A percentile compares a stretch with the other conserved stretches of the same genome.
Conservation (phyloP, 2,329 filamentous ascomycete species). For the Onygena corvina region DNA sequence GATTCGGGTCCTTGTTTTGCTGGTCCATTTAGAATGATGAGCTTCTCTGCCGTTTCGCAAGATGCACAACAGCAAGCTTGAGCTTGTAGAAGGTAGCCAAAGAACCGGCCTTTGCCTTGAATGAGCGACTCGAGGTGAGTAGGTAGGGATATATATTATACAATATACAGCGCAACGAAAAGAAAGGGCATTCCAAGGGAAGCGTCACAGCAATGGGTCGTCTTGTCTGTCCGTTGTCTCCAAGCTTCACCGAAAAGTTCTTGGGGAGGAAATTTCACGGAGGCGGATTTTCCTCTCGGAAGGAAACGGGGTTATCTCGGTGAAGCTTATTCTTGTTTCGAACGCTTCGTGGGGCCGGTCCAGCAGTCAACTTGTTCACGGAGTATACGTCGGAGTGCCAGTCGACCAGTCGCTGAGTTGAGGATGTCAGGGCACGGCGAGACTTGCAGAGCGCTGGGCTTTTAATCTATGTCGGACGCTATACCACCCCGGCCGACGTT, state of each 20-base stretch:
- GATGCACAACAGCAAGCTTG: conserved; percentile 3
- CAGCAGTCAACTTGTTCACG: too few relatives aligned
- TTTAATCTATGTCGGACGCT: too few relatives aligned
- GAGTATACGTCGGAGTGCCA: too few relatives aligned
- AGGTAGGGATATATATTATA: conserved; percentile 9
- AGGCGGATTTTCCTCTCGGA: conserved; percentile 30
- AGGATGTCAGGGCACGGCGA: too few relatives aligned
- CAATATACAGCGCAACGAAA: conserved; percentile 11
- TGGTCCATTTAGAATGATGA: conserved; percentile 26
- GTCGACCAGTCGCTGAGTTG: too few relatives aligned
- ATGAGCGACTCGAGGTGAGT: conserved; percentile 6
- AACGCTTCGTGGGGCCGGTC: not conserved
- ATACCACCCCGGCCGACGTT: too few relatives aligned
- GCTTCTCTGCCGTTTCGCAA: conserved; percentile 4
- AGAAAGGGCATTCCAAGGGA: conserved; percentile 12
- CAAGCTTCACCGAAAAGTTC: not conserved
- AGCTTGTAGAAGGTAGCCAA: conserved; percentile 10
- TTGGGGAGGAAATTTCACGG: conserved; percentile 27
- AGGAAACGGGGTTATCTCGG: conserved; percentile 20
- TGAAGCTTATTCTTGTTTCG: conserved; percentile 5
- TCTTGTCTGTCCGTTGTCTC: conserved; percentile 1
- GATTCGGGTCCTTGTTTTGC: conserved; percentile 30
- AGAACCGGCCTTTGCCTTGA: conserved; percentile 7
- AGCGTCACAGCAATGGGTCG: conserved; percentile 10
- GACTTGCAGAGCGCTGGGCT: too few relatives aligned